A percentile compares a stretch with the other conserved stretches of the same genome.
Evolutionary conservation across 345 rosid species (phyloP).

Genomic region (Xanthoceras sorbifolium): DNA sequence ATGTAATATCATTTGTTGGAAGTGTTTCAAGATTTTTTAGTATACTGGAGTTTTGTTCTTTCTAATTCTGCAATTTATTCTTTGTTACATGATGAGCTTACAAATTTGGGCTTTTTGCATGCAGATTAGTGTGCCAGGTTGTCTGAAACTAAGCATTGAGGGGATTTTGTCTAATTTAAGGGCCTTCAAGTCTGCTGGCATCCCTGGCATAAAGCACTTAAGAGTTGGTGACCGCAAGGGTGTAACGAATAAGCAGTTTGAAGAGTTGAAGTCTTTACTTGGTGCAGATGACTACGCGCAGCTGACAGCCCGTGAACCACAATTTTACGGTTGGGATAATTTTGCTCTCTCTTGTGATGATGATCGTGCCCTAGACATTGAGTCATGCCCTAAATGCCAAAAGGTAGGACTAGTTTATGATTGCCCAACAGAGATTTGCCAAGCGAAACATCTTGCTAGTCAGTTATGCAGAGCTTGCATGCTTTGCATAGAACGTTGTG

Average conservation of each 20-base stretch:
- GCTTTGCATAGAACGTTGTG: conserved; percentile 76
- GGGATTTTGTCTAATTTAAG: conserved; percentile 65
- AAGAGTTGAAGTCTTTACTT: conserved; percentile 62
- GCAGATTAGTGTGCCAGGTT: conserved; percentile 89
- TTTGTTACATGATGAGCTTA: conserved; percentile 12
- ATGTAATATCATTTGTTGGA: background rate
- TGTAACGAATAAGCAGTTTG: conserved; percentile 58
- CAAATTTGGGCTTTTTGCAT: conserved; percentile 19
- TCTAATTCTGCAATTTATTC: background rate
- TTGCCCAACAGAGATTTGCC: conserved; percentile 82
- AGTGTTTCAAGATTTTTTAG: background rate
- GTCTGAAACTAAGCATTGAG: conserved; percentile 67
- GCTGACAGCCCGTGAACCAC: conserved; percentile 51
- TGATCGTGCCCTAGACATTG: conserved; percentile 75
- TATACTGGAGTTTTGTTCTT: background rate
- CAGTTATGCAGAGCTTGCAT: conserved; percentile 79
- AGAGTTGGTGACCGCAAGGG: conserved; percentile 78
- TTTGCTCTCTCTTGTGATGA: conserved; percentile 66
- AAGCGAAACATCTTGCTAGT: conserved; percentile 42
- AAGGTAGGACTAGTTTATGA: conserved; percentile 76
- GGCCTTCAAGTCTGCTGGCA: conserved; percentile 49
- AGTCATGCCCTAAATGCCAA: conserved; percentile 83
- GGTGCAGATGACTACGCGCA: conserved; percentile 36
- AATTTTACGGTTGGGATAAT: conserved; percentile 55
- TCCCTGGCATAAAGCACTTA: conserved; percentile 61